Conservation (phyloP, 495 filamentous ascomycete species). For the Aspergillus olivimuriae region DNA sequence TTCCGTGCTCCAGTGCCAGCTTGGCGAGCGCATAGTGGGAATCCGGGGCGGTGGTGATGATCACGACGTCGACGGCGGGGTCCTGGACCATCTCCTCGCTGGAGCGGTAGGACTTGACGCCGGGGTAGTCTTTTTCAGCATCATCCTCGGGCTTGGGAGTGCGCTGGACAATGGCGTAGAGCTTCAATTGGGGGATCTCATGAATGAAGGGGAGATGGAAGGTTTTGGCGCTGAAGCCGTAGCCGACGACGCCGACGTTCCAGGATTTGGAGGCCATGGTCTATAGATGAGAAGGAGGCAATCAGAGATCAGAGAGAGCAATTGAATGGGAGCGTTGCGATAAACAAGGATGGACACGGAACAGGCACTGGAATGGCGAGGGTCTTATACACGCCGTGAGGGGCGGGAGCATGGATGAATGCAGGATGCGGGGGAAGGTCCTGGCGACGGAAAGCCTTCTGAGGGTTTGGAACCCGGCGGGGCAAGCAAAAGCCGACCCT, state of each 20-base stretch:
- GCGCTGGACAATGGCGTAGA: conserved; percentile 78
- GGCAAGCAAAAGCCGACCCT: conserved; percentile 12
- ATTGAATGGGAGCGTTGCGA: no score
- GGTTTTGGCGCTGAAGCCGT: conserved; percentile 76
- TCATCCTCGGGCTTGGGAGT: conserved; percentile 57
- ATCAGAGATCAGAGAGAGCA: not conserved
- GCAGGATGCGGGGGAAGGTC: conserved; percentile 33
- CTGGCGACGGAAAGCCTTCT: conserved; percentile 27
- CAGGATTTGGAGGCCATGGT: conserved; percentile 43
- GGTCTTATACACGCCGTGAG: conserved; percentile 15
- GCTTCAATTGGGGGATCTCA: conserved; percentile 54
- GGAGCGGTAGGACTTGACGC: conserved; percentile 56
- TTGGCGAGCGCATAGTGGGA: conserved; percentile 64
- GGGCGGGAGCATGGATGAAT: conserved; percentile 19
- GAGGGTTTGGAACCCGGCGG: conserved; percentile 17
- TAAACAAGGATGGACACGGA: not conserved
- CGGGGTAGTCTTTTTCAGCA: conserved; percentile 61
- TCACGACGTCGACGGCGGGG: conserved; percentile 58
- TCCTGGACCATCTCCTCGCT: conserved; percentile 60
- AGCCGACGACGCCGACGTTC: conserved; percentile 58
- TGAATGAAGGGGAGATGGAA: conserved; percentile 88
- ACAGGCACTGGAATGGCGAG: not conserved
- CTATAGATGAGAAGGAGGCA: no score
- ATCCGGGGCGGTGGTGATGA: conserved; percentile 70
- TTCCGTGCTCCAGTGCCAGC: conserved; percentile 63